Base-by-base conservation (phyloP, 106 monocot species). In the Dendrobium nobile region DNA sequence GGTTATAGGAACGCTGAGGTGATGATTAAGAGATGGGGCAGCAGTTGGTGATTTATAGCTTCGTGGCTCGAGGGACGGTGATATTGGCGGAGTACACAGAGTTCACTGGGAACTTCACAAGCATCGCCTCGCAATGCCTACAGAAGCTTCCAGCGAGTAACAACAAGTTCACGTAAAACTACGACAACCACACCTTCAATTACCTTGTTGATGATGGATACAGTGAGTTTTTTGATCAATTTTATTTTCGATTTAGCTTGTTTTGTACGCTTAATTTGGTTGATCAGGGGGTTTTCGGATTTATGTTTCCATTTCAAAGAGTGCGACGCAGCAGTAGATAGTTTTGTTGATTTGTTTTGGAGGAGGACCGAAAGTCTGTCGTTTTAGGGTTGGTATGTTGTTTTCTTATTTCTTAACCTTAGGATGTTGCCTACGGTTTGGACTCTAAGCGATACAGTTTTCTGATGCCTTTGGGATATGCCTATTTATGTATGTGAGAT, bases 161-260 rank as follows among this genome's bases (percentile, higher is more conserved):
- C 77, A 82, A 82, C 77, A 82, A 82, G 82, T 82, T 82, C 51
- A 82, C 82, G 8, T 82, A 82, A 68, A 82, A 48, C 48, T 82
- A 77, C 77, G 82, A 82, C 54, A 77, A 77, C 47, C 77, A 82
- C 54, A 82, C 82, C 15, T 82, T 82, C 51, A 82, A 82, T 67
- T 82, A 82, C 47, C 77, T 82, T 43, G 77, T 82, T 64, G 82
- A 82, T 2, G 51, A 82, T 40, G 82, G 82, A 37, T 82, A 42
- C 51, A 51, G 77, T 82, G 40, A 82, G 82, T 54, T 3, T 47
- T 47, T 11, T 18, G 41, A 73, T 73, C 73, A 15, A 37, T 40
- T 11, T 26, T 73, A 18, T 73, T 16, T 40, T 41, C 41, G 10
- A 73, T 41, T 67, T 73, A 4, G 33, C 41, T 41, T 73, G 41